Base-by-base conservation (phyloP, 805 yeast genomes). In the Ogataea naganishii region DNA sequence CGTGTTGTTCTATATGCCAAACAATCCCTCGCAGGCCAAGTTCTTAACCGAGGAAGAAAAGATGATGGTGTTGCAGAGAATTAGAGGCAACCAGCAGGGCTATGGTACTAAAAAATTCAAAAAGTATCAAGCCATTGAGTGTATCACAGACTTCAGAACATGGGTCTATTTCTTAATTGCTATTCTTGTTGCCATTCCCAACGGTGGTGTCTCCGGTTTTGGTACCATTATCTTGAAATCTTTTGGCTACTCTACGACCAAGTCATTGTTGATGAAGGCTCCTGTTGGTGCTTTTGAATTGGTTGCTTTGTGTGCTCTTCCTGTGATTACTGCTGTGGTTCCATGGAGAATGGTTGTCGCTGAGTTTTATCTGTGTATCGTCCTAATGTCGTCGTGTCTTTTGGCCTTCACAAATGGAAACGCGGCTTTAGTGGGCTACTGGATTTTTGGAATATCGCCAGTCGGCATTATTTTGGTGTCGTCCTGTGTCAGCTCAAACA, bases 1-100 rank as follows among this genome's bases (percentile, higher is more conserved):
- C 12, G 59, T 74, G 35, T 50, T 49, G 27, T 41, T 69, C 32
- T 71, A 69, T 49, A 46, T 78, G 32, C 80, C 43, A 26, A 37
- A 36, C 27, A 33, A 32, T 21, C 82, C 82, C 20, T 51, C 58
- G 4, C n/a, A 34, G 9, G 66, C 67, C 9, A 53, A 62, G 60
- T 61, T 59, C 33, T 47, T 63, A 37, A 51, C 38, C 20, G 56
- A 52, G 7, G 40, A 44, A 18, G 69, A 62, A 30, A 60, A 45
- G 23, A 24, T 36, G 9, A 50, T 55, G 10, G 58, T 56, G 6
- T 62, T 59, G 12, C 51, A 56, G 25, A 27, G 58, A 27, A 33
- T 40, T 20, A 29, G 33, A 18, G 31, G 27, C 6, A 41, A 39
- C 21, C 24, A 39, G 14, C 36, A 35, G 21, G 54, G 54, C 24